These are phyloP conservation scores for Hymenoscyphus salicellus DNA, from an alignment of 2,329 filamentous ascomycete species.

Conservation along the genomic window DNA sequence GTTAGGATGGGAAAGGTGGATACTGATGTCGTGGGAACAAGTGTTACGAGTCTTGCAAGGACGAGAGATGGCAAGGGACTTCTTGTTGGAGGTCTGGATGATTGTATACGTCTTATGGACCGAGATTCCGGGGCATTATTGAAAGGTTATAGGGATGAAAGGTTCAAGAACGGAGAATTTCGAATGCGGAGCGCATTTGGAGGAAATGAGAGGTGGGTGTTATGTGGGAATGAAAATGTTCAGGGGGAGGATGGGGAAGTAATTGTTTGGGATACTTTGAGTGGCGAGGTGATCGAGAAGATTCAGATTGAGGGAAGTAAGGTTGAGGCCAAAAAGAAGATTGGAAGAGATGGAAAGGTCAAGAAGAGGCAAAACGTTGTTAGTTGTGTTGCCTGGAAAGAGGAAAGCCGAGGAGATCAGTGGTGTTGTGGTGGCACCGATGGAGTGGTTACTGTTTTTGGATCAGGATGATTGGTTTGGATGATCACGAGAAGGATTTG, in stretches of 20 bases:
- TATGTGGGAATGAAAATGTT: constrained; percentile 71
- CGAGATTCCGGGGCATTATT: constrained; percentile 69
- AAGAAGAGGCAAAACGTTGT: constrained; percentile 59
- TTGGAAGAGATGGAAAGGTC: constrained; percentile 59
- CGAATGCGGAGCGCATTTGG: constrained; percentile 54
- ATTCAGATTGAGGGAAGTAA: constrained; percentile 46
- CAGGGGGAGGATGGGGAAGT: constrained; percentile 29
- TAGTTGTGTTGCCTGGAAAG: constrained; percentile 62
- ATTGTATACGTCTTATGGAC: constrained; percentile 76
- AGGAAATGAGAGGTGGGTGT: constrained; percentile 69
- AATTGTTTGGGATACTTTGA: constrained; percentile 83
- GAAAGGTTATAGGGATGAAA: constrained; percentile 62
- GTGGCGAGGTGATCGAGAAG: constrained; percentile 63
- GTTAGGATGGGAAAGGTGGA: constrained; percentile 69
- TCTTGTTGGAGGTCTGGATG: constrained; percentile 74
- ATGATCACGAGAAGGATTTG: background rate
- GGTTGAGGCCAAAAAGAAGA: constrained; percentile 43
- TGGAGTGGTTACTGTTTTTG: constrained; percentile 63
- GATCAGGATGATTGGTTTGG: constrained; percentile 25
- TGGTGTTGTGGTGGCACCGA: constrained; percentile 65
- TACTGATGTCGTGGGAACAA: constrained; percentile 66
- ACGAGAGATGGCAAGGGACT: constrained; percentile 72
- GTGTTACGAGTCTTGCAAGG: constrained; percentile 72
- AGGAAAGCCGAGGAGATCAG: constrained; percentile 60
- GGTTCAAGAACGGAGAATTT: constrained; percentile 39